Evolutionary conservation across 306 rosid genomes (phyloP).

Genomic region (Mimosa pudica): DNA sequence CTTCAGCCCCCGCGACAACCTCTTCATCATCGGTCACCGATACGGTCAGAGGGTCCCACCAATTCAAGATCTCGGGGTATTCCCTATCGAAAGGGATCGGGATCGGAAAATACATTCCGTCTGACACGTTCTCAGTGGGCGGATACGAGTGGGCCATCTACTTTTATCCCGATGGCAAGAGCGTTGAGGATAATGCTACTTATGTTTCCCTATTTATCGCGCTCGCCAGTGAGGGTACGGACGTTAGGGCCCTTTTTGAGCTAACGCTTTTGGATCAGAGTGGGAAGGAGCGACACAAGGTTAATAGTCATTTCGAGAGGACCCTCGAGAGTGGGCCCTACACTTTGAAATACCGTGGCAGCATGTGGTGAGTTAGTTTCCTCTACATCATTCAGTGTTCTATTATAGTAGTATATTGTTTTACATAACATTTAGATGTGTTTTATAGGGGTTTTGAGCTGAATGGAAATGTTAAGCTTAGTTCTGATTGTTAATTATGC

Average conservation of each 20-base stretch:
- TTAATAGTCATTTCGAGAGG: constrained; percentile 90
- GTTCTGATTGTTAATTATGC: not conserved
- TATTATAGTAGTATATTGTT: too few species aligned
- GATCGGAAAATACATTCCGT: constrained; percentile 72
- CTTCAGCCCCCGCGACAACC: constrained; percentile 54
- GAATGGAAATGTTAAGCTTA: not conserved
- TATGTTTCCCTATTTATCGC: constrained; percentile 88
- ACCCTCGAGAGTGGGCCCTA: constrained; percentile 85
- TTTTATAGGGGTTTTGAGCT: not conserved
- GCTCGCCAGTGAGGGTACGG: constrained; percentile 85
- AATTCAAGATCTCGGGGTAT: constrained; percentile 81
- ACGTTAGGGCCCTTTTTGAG: constrained; percentile 85
- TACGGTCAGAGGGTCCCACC: constrained; percentile 75
- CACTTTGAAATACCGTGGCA: constrained; percentile 86
- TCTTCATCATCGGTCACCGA: constrained; percentile 71
- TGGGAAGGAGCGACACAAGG: constrained; percentile 88
- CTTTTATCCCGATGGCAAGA: constrained; percentile 90
- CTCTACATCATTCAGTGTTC: not conserved
- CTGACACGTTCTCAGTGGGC: constrained; percentile 78
- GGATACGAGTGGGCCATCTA: constrained; percentile 93
- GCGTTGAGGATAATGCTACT: constrained; percentile 77
- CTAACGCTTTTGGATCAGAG: constrained; percentile 93
- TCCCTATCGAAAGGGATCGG: constrained; percentile 74
- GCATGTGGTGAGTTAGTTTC: constrained; percentile 79
- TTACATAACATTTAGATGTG: too few species aligned